Conservation (phyloP, 129 eudicot species). For the Scalesia atractyloides region DNA sequence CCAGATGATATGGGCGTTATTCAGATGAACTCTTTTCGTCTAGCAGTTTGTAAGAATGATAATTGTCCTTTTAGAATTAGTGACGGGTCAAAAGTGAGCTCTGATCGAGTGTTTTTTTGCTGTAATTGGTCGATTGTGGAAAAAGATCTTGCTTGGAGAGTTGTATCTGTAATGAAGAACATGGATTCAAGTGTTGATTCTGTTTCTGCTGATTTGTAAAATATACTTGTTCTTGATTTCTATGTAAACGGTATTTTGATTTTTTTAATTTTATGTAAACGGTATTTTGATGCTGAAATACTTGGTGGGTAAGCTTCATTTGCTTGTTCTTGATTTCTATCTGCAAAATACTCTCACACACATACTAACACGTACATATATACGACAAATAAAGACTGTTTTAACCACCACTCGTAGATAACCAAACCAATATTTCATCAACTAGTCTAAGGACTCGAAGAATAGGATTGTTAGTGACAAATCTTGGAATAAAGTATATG, state of each 20-base stretch:
- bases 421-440: too few species aligned
- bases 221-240: background rate
- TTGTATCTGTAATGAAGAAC: constrained; percentile 49
- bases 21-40: constrained; percentile 50
- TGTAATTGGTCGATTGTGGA: constrained; percentile 63
- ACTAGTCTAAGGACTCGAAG: too few species aligned
- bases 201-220: constrained; percentile 18
- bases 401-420: too few species aligned
- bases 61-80: constrained; percentile 52
- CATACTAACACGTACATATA: too few species aligned
- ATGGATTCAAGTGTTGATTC: constrained; percentile 29
- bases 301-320: background rate
- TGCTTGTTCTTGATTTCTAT: constrained; percentile 7
- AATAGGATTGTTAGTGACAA: too few species aligned
- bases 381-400: too few species aligned
- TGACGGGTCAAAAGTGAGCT: constrained; percentile 4
- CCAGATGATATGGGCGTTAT: constrained; percentile 40
- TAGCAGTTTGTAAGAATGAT: constrained; percentile 43
- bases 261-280: background rate
- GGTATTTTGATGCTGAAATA: background rate
- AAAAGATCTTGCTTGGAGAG: constrained; percentile 61
- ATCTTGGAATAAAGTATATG: too few species aligned
- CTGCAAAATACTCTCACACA: background rate
- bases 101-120: constrained; percentile 41
- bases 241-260: background rate